Evolutionary conservation across 1,284 basidiomycete genomes (phyloP).

Genomic region (Meripilus lineatus): DNA sequence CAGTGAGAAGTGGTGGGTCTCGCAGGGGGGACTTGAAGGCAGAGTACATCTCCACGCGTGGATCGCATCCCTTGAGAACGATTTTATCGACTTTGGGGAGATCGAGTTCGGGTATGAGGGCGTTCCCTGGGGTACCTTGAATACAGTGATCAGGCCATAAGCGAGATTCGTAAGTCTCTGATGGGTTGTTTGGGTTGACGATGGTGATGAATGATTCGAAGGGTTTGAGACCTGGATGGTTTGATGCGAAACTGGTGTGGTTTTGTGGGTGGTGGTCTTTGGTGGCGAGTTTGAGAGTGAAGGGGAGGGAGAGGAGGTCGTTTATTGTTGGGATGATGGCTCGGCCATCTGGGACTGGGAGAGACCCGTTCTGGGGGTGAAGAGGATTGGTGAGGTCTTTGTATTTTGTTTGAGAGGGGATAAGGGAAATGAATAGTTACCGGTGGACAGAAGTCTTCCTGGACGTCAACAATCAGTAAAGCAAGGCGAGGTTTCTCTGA

Average conservation of each 20-base stretch:
- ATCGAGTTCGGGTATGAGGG: conserved; percentile 36
- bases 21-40: conserved; percentile 35
- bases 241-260: conserved; percentile 62
- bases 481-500: conserved; percentile 28
- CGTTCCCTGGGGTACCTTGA: conserved; percentile 35
- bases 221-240: conserved; percentile 36
- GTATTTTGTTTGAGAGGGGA: not conserved
- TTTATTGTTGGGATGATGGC: conserved; percentile 42
- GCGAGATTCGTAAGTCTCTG: conserved; percentile 35
- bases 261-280: conserved; percentile 51
- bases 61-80: conserved; percentile 30
- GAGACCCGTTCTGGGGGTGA: conserved; percentile 37
- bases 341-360: conserved; percentile 45
- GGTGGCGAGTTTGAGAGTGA: conserved; percentile 38
- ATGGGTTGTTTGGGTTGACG: conserved; percentile 26
- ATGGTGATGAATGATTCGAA: conserved; percentile 36
- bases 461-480: conserved; percentile 53
- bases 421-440: conserved; percentile 16
- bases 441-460: conserved; percentile 66
- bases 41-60: conserved; percentile 51
- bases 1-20: conserved; percentile 27
- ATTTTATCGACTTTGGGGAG: conserved; percentile 25
- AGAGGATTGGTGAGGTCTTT: not conserved
- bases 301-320: conserved; percentile 37
- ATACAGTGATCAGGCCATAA: conserved; percentile 66